Evolutionary conservation across 129 eudicot genomes (phyloP).

Genomic region (Centella asiatica): DNA sequence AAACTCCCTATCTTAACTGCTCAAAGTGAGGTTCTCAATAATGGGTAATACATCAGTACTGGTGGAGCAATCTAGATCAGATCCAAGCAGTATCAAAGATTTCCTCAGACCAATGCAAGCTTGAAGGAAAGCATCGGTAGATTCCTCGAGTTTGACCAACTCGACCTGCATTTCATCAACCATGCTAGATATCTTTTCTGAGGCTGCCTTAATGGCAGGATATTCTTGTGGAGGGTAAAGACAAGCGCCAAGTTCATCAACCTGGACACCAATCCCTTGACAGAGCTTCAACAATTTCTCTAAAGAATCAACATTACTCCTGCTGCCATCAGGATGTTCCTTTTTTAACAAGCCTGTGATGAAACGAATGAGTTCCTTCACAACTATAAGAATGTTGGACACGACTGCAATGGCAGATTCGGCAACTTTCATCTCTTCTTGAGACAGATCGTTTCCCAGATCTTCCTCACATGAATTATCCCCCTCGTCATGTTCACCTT

Average conservation of each 20-base stretch:
- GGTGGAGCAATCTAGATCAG: slow-evolving; percentile 26
- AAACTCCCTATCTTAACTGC: slow-evolving; percentile 10
- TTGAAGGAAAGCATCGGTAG: slow-evolving; percentile 39
- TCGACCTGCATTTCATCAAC: slow-evolving; percentile 41
- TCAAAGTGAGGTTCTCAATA: slow-evolving; percentile 52
- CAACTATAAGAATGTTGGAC: slow-evolving; percentile 43
- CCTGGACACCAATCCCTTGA: slow-evolving; percentile 54
- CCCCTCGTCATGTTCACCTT: slow-evolving; percentile 17
- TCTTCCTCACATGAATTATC: slow-evolving; percentile 51
- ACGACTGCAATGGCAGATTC: slow-evolving; percentile 37
- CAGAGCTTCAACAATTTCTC: slow-evolving; percentile 51
- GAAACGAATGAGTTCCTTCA: slow-evolving; percentile 64
- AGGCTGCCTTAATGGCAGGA: slow-evolving; percentile 50
- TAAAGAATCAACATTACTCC: slow-evolving; percentile 35
- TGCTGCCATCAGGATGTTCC: slow-evolving; percentile 23
- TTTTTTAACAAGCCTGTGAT: slow-evolving; percentile 50
- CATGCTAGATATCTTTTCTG: slow-evolving; percentile 34
- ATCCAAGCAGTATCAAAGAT: slow-evolving; percentile 40
- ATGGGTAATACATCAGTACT: slow-evolving; percentile 28
- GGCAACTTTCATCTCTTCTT: slow-evolving; percentile 79
- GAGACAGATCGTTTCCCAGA: slow-evolving; percentile 70
- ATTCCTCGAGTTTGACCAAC: slow-evolving; percentile 38
- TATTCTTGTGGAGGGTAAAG: slow-evolving; percentile 90
- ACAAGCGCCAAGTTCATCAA: slow-evolving; percentile 90
- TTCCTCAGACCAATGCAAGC: slow-evolving; percentile 40